Conservation (phyloP, 2,329 filamentous ascomycete genomes). For the Colletotrichum horii region DNA sequence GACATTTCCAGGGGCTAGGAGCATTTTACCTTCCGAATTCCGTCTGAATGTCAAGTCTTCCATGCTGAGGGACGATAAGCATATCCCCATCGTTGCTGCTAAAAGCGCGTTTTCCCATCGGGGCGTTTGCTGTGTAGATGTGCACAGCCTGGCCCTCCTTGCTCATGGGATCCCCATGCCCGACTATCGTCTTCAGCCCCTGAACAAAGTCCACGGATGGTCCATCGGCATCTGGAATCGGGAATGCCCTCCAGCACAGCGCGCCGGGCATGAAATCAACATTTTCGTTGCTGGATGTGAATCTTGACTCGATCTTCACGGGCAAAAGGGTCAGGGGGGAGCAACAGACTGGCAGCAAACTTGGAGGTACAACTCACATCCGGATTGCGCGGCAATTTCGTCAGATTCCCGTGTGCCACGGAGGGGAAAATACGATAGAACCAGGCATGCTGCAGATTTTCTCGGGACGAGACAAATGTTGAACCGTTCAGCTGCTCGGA, state of each 20-base stretch:
- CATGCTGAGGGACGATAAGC: slow-evolving; percentile 67
- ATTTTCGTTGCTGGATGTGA: slow-evolving; percentile 42
- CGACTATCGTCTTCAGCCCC: slow-evolving; percentile 53
- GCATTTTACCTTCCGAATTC: slow-evolving; percentile 59
- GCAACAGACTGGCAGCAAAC: background rate
- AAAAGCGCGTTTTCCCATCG: slow-evolving; percentile 50
- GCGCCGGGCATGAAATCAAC: slow-evolving; percentile 43
- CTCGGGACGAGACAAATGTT: slow-evolving; percentile 31
- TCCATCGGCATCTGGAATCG: slow-evolving; percentile 8
- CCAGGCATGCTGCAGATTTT: slow-evolving; percentile 28
- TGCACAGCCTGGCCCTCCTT: slow-evolving; percentile 54
- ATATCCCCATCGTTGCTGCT: slow-evolving; percentile 68
- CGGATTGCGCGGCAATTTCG: slow-evolving; percentile 11
- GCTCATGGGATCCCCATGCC: slow-evolving; percentile 55
- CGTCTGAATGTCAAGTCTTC: slow-evolving; percentile 68
- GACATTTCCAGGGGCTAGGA: slow-evolving; percentile 10
- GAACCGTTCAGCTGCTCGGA: slow-evolving; percentile 54
- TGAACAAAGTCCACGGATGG: slow-evolving; percentile 46
- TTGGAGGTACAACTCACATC: slow-evolving; percentile 11
- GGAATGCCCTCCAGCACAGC: slow-evolving; percentile 46
- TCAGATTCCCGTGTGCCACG: slow-evolving; percentile 25
- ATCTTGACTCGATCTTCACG: slow-evolving; percentile 33
- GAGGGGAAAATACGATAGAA: slow-evolving; percentile 35
- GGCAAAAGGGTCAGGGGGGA: background rate
- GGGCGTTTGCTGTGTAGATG: slow-evolving; percentile 51